Base-by-base conservation (phyloP, 1,139 yeast species). In the Sugiyamaella neomexicana region DNA sequence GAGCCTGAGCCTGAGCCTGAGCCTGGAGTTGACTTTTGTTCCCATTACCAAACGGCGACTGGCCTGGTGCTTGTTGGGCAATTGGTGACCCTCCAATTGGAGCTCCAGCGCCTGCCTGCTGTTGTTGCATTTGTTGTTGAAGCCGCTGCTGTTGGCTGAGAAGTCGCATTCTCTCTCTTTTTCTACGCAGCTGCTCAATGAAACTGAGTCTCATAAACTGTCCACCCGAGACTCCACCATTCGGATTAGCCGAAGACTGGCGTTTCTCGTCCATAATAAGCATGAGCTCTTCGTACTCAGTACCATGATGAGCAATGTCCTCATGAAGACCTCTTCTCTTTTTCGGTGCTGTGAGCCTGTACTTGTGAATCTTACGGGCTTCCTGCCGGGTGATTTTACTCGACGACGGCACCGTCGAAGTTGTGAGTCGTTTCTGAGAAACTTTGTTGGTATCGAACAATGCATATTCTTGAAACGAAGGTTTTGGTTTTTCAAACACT, bases 271-370 rank as follows among this genome's bases (percentile, higher is more conserved):
- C 73, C 68, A 72, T 63, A 36, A 78, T 70, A 40, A 82, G 73
- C 98, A 93, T 91, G 66, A 90, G 77, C 67, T 89, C 96, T 70
- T 93, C 98, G 70, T 88, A 90, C 60, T 90, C 95, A 45, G 73
- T 68, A 37, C 88, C 85, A 64, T 87, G 87, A 40, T 46, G 50
- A 10, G 82, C 80, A 39, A 76, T 68, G 58, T 83, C 88, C 63
- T 83, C 89, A 62, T 83, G 88, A 46, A 83, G 68, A 68, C 57
- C 62, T 8, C 71, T 64, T 10, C 53, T 59, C 53, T 61, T 61
- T 29, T 62, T 57, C 20, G 68, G 65, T 12, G 60, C 59, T 7
- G 66, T 62, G 10, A 54, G 57, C 13, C 73, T 61, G 55, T 63
- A 64, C 17, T 34, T 55, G 51, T 57, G 64, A 25, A 66, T 55